Evolutionary conservation across 2,329 filamentous ascomycete genomes (phyloP), one percentile per base, ranked within the genome.

Genomic region (Penicillium crustosum): DNA sequence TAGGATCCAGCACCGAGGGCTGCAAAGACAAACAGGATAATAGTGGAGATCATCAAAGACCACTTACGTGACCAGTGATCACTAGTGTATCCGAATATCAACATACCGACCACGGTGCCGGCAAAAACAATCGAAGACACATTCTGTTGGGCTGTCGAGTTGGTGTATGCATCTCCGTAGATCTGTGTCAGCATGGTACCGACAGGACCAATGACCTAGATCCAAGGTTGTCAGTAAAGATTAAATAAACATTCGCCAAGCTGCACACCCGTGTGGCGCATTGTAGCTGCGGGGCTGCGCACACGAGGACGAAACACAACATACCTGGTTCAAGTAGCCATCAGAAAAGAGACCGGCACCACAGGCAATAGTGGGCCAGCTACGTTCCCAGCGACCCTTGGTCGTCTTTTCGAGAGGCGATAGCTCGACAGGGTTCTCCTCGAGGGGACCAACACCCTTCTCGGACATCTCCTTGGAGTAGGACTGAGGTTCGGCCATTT

Each of bases 281-380:
- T 23, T n/a, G 29, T 42, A 15, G 35, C 21, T 33, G 41, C 12
- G 15, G 41, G 10, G 27, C 45, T 44, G 25, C 17, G 43, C 27
- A 21, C 57, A 42, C 31, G 17, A 35, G 45, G 15, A 21, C 15
- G 31, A 35, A 33, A 36, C 51, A 33, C 33, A n/a, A 70, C 77
- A 67, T 77, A 91, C 90, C 69, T 90, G 91, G 76, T 96, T 95
- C 71, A 96, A 85, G 74, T 96, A 96, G 17, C 93, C 93, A 74
- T 96, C 93, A 25, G 89, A 92, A 76, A 96, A 96, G 2, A 96
- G 82, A 68, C 93, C 93, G 51, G 92, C 90, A 63, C 93, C 93
- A 70, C 91, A 96, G 43, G 92, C 92, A 66, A 96, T 88, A 1
- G 91, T 89, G 15, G 92, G 91, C 82, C 85, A 87, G 19, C 83